These are phyloP conservation scores for Schwanniomyces polymorphus DNA, from an alignment of 805 yeast genomes.

Conservation along the genomic window DNA sequence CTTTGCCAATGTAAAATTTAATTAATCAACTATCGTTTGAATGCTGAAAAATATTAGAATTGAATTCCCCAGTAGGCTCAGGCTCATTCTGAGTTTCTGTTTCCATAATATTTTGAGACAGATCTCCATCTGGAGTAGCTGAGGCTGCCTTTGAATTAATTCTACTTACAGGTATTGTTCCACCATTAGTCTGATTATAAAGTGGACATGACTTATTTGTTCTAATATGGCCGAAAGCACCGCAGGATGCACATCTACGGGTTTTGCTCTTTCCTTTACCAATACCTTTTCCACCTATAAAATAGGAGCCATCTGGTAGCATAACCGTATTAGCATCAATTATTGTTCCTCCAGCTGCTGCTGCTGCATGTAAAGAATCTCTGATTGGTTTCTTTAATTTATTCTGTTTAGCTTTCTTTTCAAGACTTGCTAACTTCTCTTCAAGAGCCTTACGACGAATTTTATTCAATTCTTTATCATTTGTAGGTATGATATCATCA, in stretches of 20 bases:
- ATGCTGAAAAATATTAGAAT: neutral
- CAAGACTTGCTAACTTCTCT: constrained; percentile 79
- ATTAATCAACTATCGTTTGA: too few relatives aligned
- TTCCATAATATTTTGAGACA: neutral
- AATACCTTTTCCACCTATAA: constrained; percentile 63
- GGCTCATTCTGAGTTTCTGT: neutral
- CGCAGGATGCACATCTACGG: constrained; percentile 92
- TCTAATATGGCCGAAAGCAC: constrained; percentile 91
- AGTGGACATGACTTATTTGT: constrained; percentile 92
- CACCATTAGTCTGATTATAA: constrained; percentile 47
- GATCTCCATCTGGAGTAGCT: neutral
- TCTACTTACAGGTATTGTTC: constrained; percentile 8
- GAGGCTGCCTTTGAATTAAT: neutral
- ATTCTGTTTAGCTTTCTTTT: constrained; percentile 53
- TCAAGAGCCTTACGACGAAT: constrained; percentile 75
- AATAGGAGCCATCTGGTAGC: constrained; percentile 44
- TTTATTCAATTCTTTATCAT: constrained; percentile 80
- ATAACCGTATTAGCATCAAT: constrained; percentile 44
- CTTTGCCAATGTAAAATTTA: too few relatives aligned
- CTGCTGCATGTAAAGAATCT: constrained; percentile 38
- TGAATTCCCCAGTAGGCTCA: neutral
- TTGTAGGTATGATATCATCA: constrained; percentile 73
- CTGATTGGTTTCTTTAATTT: constrained; percentile 33
- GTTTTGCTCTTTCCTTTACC: constrained; percentile 73
- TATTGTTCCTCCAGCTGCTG: constrained; percentile 43